These are phyloP conservation scores for Lepidopterella palustris DNA, from an alignment of 495 filamentous ascomycete species.

Conservation along the genomic window DNA sequence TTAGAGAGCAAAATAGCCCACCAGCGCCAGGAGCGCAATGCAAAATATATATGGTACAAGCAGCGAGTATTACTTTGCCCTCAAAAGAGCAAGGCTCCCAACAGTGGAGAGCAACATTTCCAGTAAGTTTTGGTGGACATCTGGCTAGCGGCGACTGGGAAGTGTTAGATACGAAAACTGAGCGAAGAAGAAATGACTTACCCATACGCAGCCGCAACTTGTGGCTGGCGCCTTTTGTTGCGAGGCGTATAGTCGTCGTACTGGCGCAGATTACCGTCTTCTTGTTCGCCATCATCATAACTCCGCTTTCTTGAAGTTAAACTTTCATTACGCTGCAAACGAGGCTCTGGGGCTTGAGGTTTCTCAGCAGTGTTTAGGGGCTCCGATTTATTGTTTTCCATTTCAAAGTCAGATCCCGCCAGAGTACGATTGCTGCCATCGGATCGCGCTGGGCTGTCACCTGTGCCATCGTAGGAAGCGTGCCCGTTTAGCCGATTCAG, in stretches of 20 bases:
- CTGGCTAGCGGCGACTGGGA: constrained; percentile 7
- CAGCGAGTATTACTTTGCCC: neutral
- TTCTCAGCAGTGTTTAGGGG: constrained; percentile 6
- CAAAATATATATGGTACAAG: constrained; percentile 1
- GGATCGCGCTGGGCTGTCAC: constrained; percentile 26
- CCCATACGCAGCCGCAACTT: constrained; percentile 28
- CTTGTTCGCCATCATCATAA: constrained; percentile 26
- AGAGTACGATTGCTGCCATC: constrained; percentile 31
- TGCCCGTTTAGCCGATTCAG: constrained; percentile 8
- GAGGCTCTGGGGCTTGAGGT: neutral
- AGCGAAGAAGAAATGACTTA: constrained; percentile 1
- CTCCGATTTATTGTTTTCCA: constrained; percentile 12
- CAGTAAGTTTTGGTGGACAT: neutral
- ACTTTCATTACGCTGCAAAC: constrained; percentile 20
- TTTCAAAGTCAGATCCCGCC: constrained; percentile 33
- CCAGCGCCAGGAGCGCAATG: neutral
- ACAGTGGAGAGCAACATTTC: neutral
- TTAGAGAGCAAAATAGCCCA: neutral
- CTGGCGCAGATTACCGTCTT: constrained; percentile 27
- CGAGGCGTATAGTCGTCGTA: constrained; percentile 27
- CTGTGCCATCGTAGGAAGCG: constrained; percentile 10
- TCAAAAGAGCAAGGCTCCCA: neutral
- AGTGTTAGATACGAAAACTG: neutral
- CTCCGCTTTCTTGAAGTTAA: constrained; percentile 30
- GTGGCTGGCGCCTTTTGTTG: constrained; percentile 26